These are phyloP conservation scores for Microbotryum intermedium DNA, from an alignment of 1,284 basidiomycete species.

Conservation along the genomic window DNA sequence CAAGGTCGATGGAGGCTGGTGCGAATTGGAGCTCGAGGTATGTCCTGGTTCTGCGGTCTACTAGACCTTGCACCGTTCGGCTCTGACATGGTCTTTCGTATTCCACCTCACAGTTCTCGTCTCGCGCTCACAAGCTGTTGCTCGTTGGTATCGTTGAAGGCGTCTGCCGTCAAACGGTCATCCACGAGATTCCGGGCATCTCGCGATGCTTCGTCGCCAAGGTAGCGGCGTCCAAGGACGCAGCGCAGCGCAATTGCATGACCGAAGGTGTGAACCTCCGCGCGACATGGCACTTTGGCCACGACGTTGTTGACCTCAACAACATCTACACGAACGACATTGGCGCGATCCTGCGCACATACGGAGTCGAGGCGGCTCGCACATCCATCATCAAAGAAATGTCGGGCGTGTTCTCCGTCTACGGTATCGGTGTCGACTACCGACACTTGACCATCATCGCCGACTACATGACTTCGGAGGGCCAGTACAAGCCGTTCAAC, in stretches of 20 bases:
- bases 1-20: slow-evolving; percentile 49
- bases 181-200: slow-evolving; percentile 82
- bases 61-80: not conserved
- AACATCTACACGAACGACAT: slow-evolving; percentile 92
- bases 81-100: slow-evolving; percentile 50
- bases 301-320: slow-evolving; percentile 70
- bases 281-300: slow-evolving; percentile 81
- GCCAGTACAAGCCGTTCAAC: slow-evolving; percentile 96
- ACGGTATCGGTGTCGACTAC: slow-evolving; percentile 92
- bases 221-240: slow-evolving; percentile 42
- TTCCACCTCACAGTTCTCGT: slow-evolving; percentile 45
- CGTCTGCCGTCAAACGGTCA: slow-evolving; percentile 67
- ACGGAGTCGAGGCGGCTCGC: slow-evolving; percentile 49
- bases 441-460: slow-evolving; percentile 95
- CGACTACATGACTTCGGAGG: slow-evolving; percentile 98
- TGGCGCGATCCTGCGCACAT: slow-evolving; percentile 80
- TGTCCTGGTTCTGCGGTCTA: slow-evolving; percentile 34
- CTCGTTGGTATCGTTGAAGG: slow-evolving; percentile 85
- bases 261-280: slow-evolving; percentile 79
- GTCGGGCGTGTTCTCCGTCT: slow-evolving; percentile 85
- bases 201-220: slow-evolving; percentile 67
- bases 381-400: slow-evolving; percentile 58
- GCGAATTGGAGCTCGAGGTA: slow-evolving; percentile 73
- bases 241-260: slow-evolving; percentile 42
- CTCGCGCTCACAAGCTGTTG: slow-evolving; percentile 71